Percentiles rank a stretch among this genome's conserved stretches.
These are phyloP conservation scores for Xylaria flabelliformis DNA, from an alignment of 495 filamentous ascomycete species.

Conservation along the genomic window DNA sequence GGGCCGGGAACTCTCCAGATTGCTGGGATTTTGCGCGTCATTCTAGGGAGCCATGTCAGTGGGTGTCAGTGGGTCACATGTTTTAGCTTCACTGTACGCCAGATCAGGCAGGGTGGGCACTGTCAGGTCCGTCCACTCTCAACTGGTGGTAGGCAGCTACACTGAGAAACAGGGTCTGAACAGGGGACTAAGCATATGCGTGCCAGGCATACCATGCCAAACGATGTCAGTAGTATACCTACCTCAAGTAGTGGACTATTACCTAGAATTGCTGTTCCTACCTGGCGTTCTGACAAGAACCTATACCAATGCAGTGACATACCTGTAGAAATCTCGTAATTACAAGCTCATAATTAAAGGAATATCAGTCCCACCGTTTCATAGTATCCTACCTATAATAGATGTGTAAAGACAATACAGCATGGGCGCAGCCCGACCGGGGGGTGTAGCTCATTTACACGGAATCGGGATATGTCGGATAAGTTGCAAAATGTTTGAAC, in stretches of 20 bases:
- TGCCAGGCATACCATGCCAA: background rate
- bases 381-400: background rate
- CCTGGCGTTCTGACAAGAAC: background rate
- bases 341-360: slow-evolving; percentile 5
- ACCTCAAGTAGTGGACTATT: background rate
- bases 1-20: slow-evolving; percentile 19
- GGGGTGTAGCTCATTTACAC: background rate
- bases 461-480: slow-evolving; percentile 3
- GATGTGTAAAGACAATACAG: background rate
- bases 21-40: slow-evolving; percentile 13
- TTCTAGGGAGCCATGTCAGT: background rate
- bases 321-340: background rate
- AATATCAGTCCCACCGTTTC: background rate
- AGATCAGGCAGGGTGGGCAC: background rate
- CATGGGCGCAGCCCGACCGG: background rate
- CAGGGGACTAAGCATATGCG: slow-evolving; percentile 2
- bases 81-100: background rate
- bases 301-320: background rate
- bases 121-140: background rate
- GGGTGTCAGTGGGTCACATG: background rate
- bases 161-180: background rate
- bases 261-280: background rate
- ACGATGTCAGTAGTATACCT: background rate
- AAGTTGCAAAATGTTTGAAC: background rate
- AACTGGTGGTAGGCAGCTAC: background rate